Evolutionary conservation across 176 grass and related monocot species (phyloP).

Genomic region (Carex pumila): DNA sequence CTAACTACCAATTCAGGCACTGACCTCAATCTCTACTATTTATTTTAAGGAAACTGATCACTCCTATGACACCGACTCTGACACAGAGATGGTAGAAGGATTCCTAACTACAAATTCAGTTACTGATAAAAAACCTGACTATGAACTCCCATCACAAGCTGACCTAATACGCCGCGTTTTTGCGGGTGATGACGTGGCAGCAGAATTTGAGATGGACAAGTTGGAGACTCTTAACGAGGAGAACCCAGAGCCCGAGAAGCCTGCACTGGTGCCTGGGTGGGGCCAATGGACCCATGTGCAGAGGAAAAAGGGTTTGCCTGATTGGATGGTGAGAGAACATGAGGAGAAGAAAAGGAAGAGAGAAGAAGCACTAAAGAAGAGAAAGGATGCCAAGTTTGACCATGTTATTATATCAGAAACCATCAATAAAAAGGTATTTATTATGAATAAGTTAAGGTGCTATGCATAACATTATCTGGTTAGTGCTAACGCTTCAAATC

Average conservation of each 20-base stretch:
- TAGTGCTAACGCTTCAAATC: background rate
- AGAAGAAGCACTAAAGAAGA: constrained; percentile 71
- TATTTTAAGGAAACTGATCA: constrained; percentile 38
- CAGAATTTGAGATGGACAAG: constrained; percentile 78
- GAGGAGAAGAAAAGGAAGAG: constrained; percentile 77
- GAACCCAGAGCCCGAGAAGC: constrained; percentile 94
- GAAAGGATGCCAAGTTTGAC: constrained; percentile 83
- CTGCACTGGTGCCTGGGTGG: constrained; percentile 82
- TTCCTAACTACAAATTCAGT: constrained; percentile 39
- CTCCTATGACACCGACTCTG: constrained; percentile 50
- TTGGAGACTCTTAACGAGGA: constrained; percentile 67
- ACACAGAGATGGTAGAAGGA: constrained; percentile 89
- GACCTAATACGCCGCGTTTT: constrained; percentile 80
- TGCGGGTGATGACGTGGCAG: constrained; percentile 95
- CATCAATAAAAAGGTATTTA: constrained; percentile 77
- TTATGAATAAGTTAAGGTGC: background rate
- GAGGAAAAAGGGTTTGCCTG: constrained; percentile 72
- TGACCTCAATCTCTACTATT: constrained; percentile 3
- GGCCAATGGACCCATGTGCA: constrained; percentile 88
- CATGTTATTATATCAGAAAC: constrained; percentile 90
- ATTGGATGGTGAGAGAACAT: constrained; percentile 96
- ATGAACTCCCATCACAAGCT: constrained; percentile 69
- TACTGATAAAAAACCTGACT: constrained; percentile 28
- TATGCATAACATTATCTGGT: background rate
- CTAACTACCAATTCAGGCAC: no score